Percentiles rank a stretch among this genome's conserved stretches.
These are phyloP conservation scores for Thalassiosira hispida DNA, from an alignment of 352 stramenopile species.

Conservation along the genomic window DNA sequence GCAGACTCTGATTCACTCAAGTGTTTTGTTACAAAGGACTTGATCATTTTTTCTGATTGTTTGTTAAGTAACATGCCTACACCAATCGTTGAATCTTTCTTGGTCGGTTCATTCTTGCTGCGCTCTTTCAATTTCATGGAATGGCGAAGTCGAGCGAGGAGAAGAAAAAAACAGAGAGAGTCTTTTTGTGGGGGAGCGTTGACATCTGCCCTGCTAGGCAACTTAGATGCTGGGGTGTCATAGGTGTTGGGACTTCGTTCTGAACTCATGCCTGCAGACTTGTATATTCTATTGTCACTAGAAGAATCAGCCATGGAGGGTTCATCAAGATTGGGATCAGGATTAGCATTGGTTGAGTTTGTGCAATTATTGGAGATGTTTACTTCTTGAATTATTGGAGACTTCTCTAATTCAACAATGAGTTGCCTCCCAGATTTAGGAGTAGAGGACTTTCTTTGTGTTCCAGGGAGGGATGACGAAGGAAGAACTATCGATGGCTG, in stretches of 20 bases:
- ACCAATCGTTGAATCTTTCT: conserved; percentile 1
- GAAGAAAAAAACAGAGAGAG: conserved; percentile 21
- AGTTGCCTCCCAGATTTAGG: neutral
- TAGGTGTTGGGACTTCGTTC: neutral
- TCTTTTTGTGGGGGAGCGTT: neutral
- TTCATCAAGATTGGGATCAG: neutral
- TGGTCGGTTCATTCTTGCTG: neutral
- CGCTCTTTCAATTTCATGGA: neutral
- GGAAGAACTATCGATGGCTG: conserved; percentile 3
- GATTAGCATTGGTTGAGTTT: neutral
- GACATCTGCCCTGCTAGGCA: neutral
- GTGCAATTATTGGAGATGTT: neutral
- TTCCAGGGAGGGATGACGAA: neutral
- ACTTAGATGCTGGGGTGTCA: neutral
- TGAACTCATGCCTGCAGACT: neutral
- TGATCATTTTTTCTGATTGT: conserved; percentile 11
- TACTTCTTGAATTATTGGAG: neutral
- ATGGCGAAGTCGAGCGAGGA: conserved; percentile 30
- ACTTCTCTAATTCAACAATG: conserved; percentile 14
- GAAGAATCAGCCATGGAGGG: neutral
- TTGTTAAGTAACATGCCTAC: conserved; percentile 16
- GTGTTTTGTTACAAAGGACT: conserved; percentile 24
- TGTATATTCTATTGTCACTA: neutral
- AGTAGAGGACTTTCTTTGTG: neutral
- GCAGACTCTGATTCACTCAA: no score